phyloP scores from a whole-genome alignment of 1,284 basidiomycete species.

The Apiotrichum siamense region DNA sequence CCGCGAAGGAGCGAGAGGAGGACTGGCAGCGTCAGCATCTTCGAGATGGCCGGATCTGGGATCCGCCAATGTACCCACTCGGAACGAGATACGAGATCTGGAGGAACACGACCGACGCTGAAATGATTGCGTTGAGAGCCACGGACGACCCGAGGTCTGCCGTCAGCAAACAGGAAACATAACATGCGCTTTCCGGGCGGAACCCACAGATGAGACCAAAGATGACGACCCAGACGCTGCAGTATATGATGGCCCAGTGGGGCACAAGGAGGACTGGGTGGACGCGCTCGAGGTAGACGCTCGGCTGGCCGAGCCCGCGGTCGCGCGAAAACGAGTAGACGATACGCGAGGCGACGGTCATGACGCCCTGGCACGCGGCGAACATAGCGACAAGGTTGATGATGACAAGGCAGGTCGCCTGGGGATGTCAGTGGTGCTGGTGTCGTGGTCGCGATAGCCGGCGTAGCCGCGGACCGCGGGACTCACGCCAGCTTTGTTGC shows the following conservation, averaged over 20 bases:
- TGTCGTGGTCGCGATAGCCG: too few species aligned
- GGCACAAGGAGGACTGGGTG: slow-evolving; percentile 30
- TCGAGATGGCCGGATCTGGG: slow-evolving; percentile 21
- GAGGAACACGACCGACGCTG: slow-evolving; percentile 31
- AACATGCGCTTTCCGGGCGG: background rate
- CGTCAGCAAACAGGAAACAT: background rate
- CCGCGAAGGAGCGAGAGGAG: slow-evolving; percentile 47
- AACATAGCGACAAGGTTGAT: slow-evolving; percentile 47
- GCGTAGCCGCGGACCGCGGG: background rate
- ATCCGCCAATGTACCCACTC: slow-evolving; percentile 4
- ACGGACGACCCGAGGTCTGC: slow-evolving; percentile 53
- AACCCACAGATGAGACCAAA: slow-evolving; percentile 50
- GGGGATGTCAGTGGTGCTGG: slow-evolving; percentile 2
- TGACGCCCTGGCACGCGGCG: slow-evolving; percentile 48
- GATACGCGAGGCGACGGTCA: slow-evolving; percentile 60
- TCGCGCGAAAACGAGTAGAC: slow-evolving; percentile 65
- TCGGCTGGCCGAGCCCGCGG: slow-evolving; percentile 56
- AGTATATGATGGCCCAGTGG: slow-evolving; percentile 29
- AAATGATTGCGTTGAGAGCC: slow-evolving; percentile 49
- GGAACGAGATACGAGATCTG: slow-evolving; percentile 36
- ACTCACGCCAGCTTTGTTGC: slow-evolving; percentile 52
- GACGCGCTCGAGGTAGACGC: slow-evolving; percentile 51
- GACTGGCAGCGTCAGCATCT: slow-evolving; percentile 39
- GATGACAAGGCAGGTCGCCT: slow-evolving; percentile 42
- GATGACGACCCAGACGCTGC: slow-evolving; percentile 46